Evolutionary conservation across 768 basidiomycete genomes (phyloP).

Genomic region (Serpula lacrymans): DNA sequence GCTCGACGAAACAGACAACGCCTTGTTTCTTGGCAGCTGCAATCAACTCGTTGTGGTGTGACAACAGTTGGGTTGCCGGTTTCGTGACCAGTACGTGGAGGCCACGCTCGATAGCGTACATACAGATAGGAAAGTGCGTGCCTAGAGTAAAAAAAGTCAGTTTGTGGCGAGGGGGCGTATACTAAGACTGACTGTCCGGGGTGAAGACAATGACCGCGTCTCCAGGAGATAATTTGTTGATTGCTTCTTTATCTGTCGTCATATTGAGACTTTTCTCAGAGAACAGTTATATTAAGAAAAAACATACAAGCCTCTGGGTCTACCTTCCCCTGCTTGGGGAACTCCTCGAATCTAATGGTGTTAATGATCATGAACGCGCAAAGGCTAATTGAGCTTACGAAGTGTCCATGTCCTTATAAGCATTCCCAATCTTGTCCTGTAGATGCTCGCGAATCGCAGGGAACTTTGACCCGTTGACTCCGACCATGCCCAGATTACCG

Average conservation of each 20-base stretch:
- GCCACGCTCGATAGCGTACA: slow-evolving; percentile 81
- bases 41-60: slow-evolving; percentile 78
- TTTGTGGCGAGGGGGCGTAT: background rate
- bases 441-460: slow-evolving; percentile 82
- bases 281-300: slow-evolving; percentile 2
- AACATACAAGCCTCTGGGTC: slow-evolving; percentile 84
- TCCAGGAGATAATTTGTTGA: slow-evolving; percentile 72
- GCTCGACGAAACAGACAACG: slow-evolving; percentile 91
- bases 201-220: slow-evolving; percentile 94
- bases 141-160: slow-evolving; percentile 33
- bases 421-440: slow-evolving; percentile 73
- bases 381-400: slow-evolving; percentile 44
- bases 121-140: slow-evolving; percentile 82
- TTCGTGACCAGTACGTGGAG: slow-evolving; percentile 92
- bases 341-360: slow-evolving; percentile 67
- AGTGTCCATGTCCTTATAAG: slow-evolving; percentile 85
- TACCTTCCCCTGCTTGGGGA: slow-evolving; percentile 63
- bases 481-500: slow-evolving; percentile 79
- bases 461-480: slow-evolving; percentile 85
- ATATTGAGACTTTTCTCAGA: slow-evolving; percentile 3
- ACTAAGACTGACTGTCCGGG: slow-evolving; percentile 65
- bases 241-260: slow-evolving; percentile 82
- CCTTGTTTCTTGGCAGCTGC: slow-evolving; percentile 73
- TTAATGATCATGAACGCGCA: slow-evolving; percentile 1
- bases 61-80: slow-evolving; percentile 83